Evolutionary conservation across 305 asterid species (phyloP).

Genomic region (Solanum hybrid): DNA sequence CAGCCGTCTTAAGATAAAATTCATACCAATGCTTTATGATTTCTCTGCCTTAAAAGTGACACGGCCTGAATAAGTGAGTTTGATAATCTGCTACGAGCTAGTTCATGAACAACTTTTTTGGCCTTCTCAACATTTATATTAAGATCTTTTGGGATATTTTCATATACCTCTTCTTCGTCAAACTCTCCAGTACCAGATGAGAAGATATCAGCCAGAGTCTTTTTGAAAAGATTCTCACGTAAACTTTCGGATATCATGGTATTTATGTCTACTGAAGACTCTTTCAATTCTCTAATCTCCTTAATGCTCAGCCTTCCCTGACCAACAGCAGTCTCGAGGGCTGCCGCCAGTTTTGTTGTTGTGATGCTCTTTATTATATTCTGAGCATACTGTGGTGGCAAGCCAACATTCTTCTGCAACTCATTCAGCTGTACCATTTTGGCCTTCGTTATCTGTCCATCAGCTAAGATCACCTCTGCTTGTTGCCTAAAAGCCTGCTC

Average conservation of each 20-base stretch:
- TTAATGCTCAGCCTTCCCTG: conserved; percentile 87
- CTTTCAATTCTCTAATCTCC: conserved; percentile 82
- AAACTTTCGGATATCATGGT: conserved; percentile 67
- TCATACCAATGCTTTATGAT: conserved; percentile 71
- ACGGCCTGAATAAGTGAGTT: conserved; percentile 92
- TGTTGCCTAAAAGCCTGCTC: conserved; percentile 86
- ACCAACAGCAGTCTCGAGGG: conserved; percentile 83
- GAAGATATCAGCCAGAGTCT: conserved; percentile 60
- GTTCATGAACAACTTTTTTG: conserved; percentile 53
- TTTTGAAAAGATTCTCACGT: conserved; percentile 75
- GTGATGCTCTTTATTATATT: conserved; percentile 75
- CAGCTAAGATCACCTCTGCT: conserved; percentile 93
- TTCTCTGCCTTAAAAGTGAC: conserved; percentile 74
- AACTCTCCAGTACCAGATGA: conserved; percentile 98
- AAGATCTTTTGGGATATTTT: conserved; percentile 77
- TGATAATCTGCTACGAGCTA: conserved; percentile 57
- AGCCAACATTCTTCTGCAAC: conserved; percentile 73
- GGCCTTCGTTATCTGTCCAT: conserved; percentile 75
- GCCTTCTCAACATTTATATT: conserved; percentile 61
- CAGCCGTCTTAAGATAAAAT: background rate
- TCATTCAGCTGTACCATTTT: conserved; percentile 68
- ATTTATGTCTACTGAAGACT: conserved; percentile 71
- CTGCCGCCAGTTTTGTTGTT: conserved; percentile 67
- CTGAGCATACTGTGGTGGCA: conserved; percentile 79
- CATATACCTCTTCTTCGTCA: conserved; percentile 71